Evolutionary conservation across 2,329 filamentous ascomycete genomes (phyloP).

Genomic region (Hyphodiscus sp.): DNA sequence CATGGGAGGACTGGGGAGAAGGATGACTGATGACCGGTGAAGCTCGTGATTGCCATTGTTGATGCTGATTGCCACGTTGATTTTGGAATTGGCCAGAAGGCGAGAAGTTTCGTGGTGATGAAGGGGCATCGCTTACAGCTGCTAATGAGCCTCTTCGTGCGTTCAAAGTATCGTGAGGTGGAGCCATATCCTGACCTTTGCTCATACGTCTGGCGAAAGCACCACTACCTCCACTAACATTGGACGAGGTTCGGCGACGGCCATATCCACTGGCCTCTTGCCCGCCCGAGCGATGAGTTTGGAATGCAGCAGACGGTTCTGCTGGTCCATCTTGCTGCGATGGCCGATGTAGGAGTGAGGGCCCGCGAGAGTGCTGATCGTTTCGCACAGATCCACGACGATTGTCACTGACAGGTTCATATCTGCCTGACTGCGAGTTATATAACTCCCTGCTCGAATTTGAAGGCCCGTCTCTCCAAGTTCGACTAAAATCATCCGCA

Average conservation of each 20-base stretch:
- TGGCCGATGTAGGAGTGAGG: slow-evolving; percentile 72
- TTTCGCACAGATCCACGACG: slow-evolving; percentile 61
- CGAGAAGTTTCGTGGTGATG: slow-evolving; percentile 38
- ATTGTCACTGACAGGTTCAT: slow-evolving; percentile 76
- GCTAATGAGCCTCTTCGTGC: slow-evolving; percentile 44
- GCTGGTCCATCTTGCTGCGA: slow-evolving; percentile 60
- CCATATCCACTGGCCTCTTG: slow-evolving; percentile 60
- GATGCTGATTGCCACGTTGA: slow-evolving; percentile 25
- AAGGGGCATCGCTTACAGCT: slow-evolving; percentile 44
- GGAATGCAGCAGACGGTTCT: slow-evolving; percentile 82
- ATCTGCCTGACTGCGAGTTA: slow-evolving; percentile 91
- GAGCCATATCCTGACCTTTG: slow-evolving; percentile 27
- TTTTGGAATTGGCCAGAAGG: slow-evolving; percentile 26
- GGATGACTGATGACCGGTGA: slow-evolving; percentile 30
- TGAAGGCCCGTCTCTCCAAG: slow-evolving; percentile 66
- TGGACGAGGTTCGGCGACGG: slow-evolving; percentile 80
- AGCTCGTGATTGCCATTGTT: slow-evolving; percentile 35
- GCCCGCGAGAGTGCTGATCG: slow-evolving; percentile 62
- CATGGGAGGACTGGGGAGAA: slow-evolving; percentile 27
- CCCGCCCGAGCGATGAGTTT: slow-evolving; percentile 62
- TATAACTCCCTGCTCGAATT: slow-evolving; percentile 70
- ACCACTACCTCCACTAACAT: slow-evolving; percentile 81
- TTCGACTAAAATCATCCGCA: slow-evolving; percentile 85
- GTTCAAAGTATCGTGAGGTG: slow-evolving; percentile 33
- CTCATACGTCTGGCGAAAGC: slow-evolving; percentile 45